phyloP scores from a whole-genome alignment of 2,329 filamentous ascomycete genomes.

The Penicillium sp. region DNA sequence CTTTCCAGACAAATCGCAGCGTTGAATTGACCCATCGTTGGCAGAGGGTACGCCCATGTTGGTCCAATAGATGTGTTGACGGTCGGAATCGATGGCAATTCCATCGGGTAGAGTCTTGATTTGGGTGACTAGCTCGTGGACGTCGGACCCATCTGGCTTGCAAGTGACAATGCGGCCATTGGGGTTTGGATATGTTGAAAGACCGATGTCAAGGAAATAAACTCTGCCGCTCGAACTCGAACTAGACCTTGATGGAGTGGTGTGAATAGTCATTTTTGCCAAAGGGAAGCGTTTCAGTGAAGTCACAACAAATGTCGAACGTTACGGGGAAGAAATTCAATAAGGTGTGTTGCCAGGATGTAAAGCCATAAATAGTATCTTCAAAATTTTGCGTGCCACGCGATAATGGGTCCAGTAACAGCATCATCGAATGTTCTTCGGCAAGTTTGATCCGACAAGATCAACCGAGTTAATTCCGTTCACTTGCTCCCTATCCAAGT shows the following conservation, averaged over 20 bases:
- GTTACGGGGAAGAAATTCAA: not conserved
- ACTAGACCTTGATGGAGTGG: not conserved
- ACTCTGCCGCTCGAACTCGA: not conserved
- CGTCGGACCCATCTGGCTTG: slow-evolving; percentile 1
- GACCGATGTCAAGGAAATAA: slow-evolving; percentile 6
- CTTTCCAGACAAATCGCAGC: not conserved
- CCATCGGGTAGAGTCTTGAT: slow-evolving; percentile 1
- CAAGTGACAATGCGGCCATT: slow-evolving; percentile 6
- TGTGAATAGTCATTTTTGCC: not conserved
- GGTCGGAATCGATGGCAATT: slow-evolving; percentile 1
- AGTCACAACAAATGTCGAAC: not conserved
- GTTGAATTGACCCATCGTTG: slow-evolving; percentile 8
- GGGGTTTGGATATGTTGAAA: not conserved
- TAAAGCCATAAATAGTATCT: not conserved
- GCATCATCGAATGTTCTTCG: not conserved
- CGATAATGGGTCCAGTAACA: not conserved
- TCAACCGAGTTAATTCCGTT: not conserved
- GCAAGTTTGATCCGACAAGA: not conserved
- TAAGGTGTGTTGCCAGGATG: not conserved
- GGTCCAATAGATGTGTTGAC: slow-evolving; percentile 13
- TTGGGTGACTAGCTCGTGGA: slow-evolving; percentile 3
- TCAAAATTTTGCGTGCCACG: not conserved
- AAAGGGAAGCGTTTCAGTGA: not conserved
- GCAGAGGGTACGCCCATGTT: slow-evolving; percentile 10
- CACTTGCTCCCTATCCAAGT: not conserved